Base-by-base conservation (phyloP, 345 rosid species). In the Streptanthus diversifolius region DNA sequence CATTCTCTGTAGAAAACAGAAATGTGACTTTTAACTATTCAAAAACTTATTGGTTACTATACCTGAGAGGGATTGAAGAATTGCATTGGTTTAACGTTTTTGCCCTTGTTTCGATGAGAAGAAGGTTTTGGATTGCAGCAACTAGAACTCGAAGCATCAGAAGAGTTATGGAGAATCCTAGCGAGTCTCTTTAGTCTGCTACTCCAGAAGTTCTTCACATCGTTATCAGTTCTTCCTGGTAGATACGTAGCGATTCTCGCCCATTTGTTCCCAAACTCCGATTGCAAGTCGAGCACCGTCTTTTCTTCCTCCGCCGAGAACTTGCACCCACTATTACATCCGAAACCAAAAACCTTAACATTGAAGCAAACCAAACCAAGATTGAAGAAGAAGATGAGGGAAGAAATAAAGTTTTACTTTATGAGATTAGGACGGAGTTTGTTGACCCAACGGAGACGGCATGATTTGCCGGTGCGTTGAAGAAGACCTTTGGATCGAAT, bases 381-480 rank as follows among this genome's bases (percentile, higher is more conserved):
- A 7, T 14, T 5, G 17, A 49, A 22, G 12, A 40, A 57, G 41
- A 43, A 4, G 6, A 4, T 0, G 44, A 8, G 8, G 24, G 7
- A 41, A 6, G 3, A 1, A 4, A 18, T 0, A 7, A 13, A 15
- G 1, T 15, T 1, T 10, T 83, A 93, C 96, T 83, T 88, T 74
- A 90, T 95, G 73, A 95, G 80, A 76, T 95, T 87, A 56, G 99
- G 99, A 48, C 95, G 72, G 60, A 95, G 99, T 79, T 91, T 95
- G 77, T 91, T 95, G 74, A 88, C 98, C 97, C 97, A 91, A 59
- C 99, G 96, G 73, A 91, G 98, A 58, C 96, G 99, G 51, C 99
- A 88, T 3, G 98, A 91, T 79, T 95, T 90, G 33, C 99, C 97
- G 32, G 95, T 95, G 30, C 99, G 77, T 11, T 80, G 89, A 54